Evolutionary conservation across 164 flowering plant genomes (phyloP).

Genomic region (Annona squamosa): DNA sequence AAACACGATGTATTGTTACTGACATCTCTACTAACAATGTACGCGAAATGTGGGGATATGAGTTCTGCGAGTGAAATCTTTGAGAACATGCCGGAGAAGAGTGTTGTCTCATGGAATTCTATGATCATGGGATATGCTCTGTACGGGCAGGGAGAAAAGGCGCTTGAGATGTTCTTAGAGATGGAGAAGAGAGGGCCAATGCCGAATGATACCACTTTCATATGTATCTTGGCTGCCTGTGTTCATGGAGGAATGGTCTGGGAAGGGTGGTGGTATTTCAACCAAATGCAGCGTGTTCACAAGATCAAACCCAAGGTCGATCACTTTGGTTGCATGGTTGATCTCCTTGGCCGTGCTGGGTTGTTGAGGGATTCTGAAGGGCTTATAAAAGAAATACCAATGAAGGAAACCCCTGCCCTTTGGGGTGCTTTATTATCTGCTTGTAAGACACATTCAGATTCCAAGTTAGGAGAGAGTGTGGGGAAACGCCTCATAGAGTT

Average conservation of each 20-base stretch:
- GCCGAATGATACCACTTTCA: conserved; percentile 58
- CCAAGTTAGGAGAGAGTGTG: conserved; percentile 39
- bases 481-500: conserved; percentile 38
- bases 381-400: conserved; percentile 30
- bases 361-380: conserved; percentile 40
- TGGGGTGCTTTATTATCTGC: conserved; percentile 51
- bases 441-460: conserved; percentile 37
- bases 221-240: conserved; percentile 54
- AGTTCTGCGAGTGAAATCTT: conserved; percentile 47
- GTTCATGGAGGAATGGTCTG: conserved; percentile 53
- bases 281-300: conserved; percentile 43
- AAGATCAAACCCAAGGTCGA: conserved; percentile 49
- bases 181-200: conserved; percentile 45
- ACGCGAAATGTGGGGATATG: conserved; percentile 62
- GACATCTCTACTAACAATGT: conserved; percentile 64
- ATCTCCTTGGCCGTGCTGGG: conserved; percentile 57
- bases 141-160: conserved; percentile 51
- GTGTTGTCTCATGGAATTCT: conserved; percentile 67
- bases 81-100: conserved; percentile 48
- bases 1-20: conserved; percentile 45
- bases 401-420: conserved; percentile 36
- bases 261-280: conserved; percentile 66
- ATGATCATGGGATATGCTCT: conserved; percentile 65
- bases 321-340: conserved; percentile 63
- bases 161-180: conserved; percentile 53